phyloP scores from a whole-genome alignment of 2,329 filamentous ascomycete species.

The Akanthomyces uredinophilus region DNA sequence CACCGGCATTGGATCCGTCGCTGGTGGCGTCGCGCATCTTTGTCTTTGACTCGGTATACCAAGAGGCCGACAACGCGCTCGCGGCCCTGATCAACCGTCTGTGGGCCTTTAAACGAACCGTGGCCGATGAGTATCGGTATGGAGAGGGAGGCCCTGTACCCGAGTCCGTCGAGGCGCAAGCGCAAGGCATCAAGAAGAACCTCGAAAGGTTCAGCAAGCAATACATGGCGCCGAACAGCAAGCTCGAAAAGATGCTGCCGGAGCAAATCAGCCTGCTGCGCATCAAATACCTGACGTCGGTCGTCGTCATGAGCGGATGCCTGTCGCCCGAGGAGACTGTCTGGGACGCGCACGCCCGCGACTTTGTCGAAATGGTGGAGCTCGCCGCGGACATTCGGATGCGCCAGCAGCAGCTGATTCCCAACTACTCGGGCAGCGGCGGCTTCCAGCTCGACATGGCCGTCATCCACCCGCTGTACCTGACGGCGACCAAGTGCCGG shows the following conservation, averaged over 20 bases:
- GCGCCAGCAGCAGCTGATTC: background rate
- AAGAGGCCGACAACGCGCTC: constrained; percentile 13
- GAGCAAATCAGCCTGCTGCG: constrained; percentile 13
- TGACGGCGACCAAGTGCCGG: constrained; percentile 17
- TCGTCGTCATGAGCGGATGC: constrained; percentile 13
- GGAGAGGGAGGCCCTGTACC: constrained; percentile 7
- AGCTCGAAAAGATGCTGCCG: constrained; percentile 5
- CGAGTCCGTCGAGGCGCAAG: constrained; percentile 8
- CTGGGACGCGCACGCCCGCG: constrained; percentile 12
- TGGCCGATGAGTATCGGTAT: constrained; percentile 15
- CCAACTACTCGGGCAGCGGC: background rate
- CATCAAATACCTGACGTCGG: constrained; percentile 15
- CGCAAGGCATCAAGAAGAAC: constrained; percentile 7
- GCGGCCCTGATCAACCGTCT: constrained; percentile 10
- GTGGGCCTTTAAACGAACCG: constrained; percentile 14
- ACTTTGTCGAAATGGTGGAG: constrained; percentile 16
- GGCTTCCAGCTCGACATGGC: constrained; percentile 16
- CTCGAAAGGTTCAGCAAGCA: constrained; percentile 11
- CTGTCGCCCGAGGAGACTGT: constrained; percentile 16
- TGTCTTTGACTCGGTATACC: constrained; percentile 12
- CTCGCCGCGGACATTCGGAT: constrained; percentile 4
- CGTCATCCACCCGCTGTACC: constrained; percentile 17
- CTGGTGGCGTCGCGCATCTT: constrained; percentile 9
- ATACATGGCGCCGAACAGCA: background rate
- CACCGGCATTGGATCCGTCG: constrained; percentile 11